Percentiles rank a stretch among this genome's conserved stretches.
Evolutionary conservation across 2,329 filamentous ascomycete species (phyloP).

Genomic region (Penicillium sp.): DNA sequence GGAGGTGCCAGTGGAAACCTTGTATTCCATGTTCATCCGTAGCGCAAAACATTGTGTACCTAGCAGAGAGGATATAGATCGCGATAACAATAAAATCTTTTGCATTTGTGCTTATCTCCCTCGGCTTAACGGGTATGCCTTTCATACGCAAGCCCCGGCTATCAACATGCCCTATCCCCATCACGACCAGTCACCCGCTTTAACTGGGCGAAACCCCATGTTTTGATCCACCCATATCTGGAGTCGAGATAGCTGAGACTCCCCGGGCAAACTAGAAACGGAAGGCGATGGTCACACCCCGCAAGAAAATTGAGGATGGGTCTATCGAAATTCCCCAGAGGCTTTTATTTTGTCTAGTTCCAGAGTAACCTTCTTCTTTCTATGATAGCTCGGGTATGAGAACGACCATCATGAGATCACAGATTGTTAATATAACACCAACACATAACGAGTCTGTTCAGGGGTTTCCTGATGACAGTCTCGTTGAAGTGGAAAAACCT

Average conservation of each 20-base stretch:
- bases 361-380: not conserved
- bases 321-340: not conserved
- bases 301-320: not conserved
- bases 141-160: not conserved
- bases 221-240: conserved; percentile 1
- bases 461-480: not conserved
- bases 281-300: not conserved
- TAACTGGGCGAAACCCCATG: not conserved
- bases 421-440: conserved; percentile 4
- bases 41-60: too few species aligned
- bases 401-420: conserved; percentile 2
- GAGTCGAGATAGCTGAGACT: not conserved
- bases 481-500: not conserved
- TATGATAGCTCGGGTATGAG: not conserved
- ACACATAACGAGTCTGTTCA: not conserved
- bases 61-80: too few species aligned
- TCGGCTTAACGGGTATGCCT: not conserved
- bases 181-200: not conserved
- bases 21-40: too few species aligned
- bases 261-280: not conserved
- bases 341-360: not conserved
- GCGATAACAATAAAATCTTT: too few species aligned
- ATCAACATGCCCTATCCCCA: not conserved
- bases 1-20: too few species aligned
- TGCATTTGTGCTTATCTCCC: not conserved